Percentiles rank a stretch among this genome's conserved stretches.
phyloP scores from a whole-genome alignment of 257 asterid species.

The Penstemon eatonii region DNA sequence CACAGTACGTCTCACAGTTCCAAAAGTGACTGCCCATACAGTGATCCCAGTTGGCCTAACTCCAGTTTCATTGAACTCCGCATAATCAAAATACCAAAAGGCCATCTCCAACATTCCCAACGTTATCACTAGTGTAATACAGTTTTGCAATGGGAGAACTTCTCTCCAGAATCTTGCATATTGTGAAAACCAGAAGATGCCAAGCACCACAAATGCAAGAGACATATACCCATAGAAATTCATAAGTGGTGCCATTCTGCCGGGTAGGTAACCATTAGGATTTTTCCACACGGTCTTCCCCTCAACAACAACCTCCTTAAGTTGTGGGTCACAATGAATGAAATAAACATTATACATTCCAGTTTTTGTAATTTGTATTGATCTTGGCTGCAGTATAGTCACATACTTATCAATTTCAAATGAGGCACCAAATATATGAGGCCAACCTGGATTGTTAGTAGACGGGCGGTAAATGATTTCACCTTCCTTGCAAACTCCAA shows the following conservation, averaged over 20 bases:
- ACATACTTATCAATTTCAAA: conserved; percentile 55
- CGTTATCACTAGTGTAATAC: conserved; percentile 81
- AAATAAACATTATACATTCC: conserved; percentile 96
- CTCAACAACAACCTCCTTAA: conserved; percentile 62
- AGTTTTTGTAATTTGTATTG: conserved; percentile 72
- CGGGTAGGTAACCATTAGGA: conserved; percentile 90
- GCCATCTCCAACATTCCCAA: conserved; percentile 95
- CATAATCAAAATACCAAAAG: conserved; percentile 93
- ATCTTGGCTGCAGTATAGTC: conserved; percentile 55
- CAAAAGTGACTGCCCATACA: conserved; percentile 93
- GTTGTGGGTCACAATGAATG: conserved; percentile 81
- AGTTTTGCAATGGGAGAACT: conserved; percentile 84
- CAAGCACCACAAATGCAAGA: conserved; percentile 77
- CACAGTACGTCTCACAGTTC: conserved; percentile 82
- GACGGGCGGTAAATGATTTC: conserved; percentile 83
- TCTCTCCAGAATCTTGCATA: conserved; percentile 91
- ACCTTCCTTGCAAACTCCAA: conserved; percentile 87
- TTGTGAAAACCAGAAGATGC: conserved; percentile 93
- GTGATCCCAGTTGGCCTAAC: conserved; percentile 84
- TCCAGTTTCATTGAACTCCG: conserved; percentile 86
- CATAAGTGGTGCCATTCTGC: conserved; percentile 98
- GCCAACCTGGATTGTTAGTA: conserved; percentile 81
- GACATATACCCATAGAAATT: conserved; percentile 86
- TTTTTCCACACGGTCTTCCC: conserved; percentile 97
- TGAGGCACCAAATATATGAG: conserved; percentile 70